Evolutionary conservation across 257 asterid species (phyloP).

Genomic region (Solanum gandarillasii): DNA sequence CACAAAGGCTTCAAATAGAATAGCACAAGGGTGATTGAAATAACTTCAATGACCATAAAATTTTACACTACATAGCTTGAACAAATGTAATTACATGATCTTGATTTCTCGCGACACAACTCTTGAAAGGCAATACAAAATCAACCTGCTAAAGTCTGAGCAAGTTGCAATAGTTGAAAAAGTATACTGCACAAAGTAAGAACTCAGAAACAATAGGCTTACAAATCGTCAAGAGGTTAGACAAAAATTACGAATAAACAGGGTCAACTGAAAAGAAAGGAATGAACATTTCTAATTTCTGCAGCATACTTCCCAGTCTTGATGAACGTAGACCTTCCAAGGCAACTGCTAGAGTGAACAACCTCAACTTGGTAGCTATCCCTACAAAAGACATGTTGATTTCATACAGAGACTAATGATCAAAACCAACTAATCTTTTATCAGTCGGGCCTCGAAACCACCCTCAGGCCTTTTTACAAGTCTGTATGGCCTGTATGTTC

Average conservation of each 20-base stretch:
- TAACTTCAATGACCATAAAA: background rate
- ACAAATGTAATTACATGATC: constrained; percentile 2
- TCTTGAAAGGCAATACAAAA: constrained; percentile 3
- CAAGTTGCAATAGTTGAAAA: constrained; percentile 8
- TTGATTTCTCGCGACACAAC: background rate
- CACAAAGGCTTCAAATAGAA: background rate
- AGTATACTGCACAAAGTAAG: constrained; percentile 15
- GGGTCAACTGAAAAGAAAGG: constrained; percentile 7
- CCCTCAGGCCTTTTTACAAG: constrained; percentile 63
- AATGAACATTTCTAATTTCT: constrained; percentile 7
- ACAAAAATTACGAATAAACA: background rate
- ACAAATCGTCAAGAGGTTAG: constrained; percentile 17
- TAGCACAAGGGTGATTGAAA: background rate
- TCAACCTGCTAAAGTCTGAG: constrained; percentile 5
- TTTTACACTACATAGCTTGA: background rate
- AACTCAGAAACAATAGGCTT: constrained; percentile 1
- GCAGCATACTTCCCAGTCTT: constrained; percentile 11
- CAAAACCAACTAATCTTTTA: constrained; percentile 30
- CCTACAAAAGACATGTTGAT: constrained; percentile 4
- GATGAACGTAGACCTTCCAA: constrained; percentile 19
- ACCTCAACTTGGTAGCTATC: constrained; percentile 3
- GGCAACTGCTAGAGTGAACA: constrained; percentile 11
- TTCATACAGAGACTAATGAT: background rate
- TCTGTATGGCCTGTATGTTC: constrained; percentile 56
- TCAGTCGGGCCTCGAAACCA: constrained; percentile 74